Percentiles rank a stretch among this genome's conserved stretches.
phyloP scores from a whole-genome alignment of 2,329 filamentous ascomycete species.

The Sarocladium brachiariae region DNA sequence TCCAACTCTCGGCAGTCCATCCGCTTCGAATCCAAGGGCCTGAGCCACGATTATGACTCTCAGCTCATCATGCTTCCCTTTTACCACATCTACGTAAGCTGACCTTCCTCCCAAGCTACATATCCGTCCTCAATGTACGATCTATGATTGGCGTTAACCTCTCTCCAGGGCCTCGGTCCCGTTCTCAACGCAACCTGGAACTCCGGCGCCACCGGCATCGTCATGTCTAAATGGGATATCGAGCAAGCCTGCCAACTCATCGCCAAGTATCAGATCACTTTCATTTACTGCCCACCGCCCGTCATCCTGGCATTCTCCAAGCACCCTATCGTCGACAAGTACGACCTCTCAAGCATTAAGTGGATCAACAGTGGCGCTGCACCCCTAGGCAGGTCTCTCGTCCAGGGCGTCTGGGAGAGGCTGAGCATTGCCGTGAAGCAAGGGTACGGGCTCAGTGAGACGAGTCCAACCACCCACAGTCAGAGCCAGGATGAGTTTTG shows the following conservation, averaged over 20 bases:
- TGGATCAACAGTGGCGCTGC: conserved; percentile 87
- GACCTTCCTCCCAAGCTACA: neutral
- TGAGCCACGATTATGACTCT: conserved; percentile 59
- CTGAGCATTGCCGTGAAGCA: conserved; percentile 81
- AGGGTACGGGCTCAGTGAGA: conserved; percentile 86
- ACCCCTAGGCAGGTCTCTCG: conserved; percentile 73
- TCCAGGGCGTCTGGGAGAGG: conserved; percentile 66
- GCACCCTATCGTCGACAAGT: conserved; percentile 68
- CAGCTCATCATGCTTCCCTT: conserved; percentile 78
- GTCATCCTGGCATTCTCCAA: conserved; percentile 77
- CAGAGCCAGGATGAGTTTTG: conserved; percentile 73
- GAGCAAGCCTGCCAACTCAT: conserved; percentile 71
- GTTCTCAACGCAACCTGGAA: conserved; percentile 23
- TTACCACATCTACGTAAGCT: conserved; percentile 78
- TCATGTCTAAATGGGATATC: conserved; percentile 71
- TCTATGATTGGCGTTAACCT: too few species aligned
- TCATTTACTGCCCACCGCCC: conserved; percentile 76
- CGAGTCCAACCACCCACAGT: conserved; percentile 69
- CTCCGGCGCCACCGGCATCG: conserved; percentile 66
- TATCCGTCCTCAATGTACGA: neutral
- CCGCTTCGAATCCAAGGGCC: conserved; percentile 45
- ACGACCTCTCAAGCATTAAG: conserved; percentile 70
- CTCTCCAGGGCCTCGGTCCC: conserved; percentile 24
- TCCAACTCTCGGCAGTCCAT: conserved; percentile 59
- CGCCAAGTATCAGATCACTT: conserved; percentile 68